phyloP scores from a whole-genome alignment of 116 monocot genomes.

The Thalassia testudinum region DNA sequence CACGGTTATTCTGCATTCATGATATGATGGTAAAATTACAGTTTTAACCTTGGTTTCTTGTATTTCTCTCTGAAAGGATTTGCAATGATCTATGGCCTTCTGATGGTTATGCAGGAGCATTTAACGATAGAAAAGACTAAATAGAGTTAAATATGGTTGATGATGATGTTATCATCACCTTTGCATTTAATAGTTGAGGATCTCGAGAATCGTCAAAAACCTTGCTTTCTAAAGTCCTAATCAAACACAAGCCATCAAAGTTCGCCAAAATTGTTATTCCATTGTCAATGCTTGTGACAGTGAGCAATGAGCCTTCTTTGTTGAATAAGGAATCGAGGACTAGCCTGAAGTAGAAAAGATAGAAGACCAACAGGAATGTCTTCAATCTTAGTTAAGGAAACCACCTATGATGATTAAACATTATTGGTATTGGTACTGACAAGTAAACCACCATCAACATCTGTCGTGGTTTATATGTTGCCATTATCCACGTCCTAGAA shows the following conservation, averaged over 20 bases:
- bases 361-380: too few species aligned
- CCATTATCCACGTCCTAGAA: constrained; percentile 90
- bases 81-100: too few species aligned
- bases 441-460: constrained; percentile 63
- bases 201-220: constrained; percentile 58
- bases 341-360: constrained; percentile 29
- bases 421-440: constrained; percentile 13
- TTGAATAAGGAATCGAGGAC: constrained; percentile 84
- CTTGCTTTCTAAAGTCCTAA: constrained; percentile 63
- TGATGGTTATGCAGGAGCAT: too few species aligned
- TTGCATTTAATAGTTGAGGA: constrained; percentile 6
- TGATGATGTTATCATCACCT: too few species aligned
- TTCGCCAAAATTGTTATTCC: constrained; percentile 88
- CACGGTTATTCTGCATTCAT: too few species aligned
- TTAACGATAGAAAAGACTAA: too few species aligned
- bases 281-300: constrained; percentile 64
- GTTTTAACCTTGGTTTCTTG: too few species aligned
- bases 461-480: constrained; percentile 41
- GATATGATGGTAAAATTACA: too few species aligned
- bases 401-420: too few species aligned
- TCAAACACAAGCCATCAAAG: constrained; percentile 57
- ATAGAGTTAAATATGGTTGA: too few species aligned
- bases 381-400: not conserved
- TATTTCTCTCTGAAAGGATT: too few species aligned
- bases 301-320: constrained; percentile 75